Evolutionary conservation across 257 asterid species (phyloP).

Genomic region (Solanum pennellii): DNA sequence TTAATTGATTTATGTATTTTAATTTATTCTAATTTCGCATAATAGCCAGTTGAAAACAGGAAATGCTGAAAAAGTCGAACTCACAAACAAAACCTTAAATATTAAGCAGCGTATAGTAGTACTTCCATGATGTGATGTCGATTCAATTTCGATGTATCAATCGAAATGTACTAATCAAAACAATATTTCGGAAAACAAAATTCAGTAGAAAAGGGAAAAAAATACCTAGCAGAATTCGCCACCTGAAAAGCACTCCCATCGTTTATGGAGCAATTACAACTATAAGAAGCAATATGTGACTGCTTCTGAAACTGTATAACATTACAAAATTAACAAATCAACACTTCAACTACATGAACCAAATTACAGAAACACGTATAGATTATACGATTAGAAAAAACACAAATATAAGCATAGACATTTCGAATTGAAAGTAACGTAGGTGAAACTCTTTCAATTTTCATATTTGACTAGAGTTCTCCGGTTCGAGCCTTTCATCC

Average conservation of each 20-base stretch:
- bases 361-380: neutral
- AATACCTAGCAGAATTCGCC: slow-evolving; percentile 47
- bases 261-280: slow-evolving; percentile 6
- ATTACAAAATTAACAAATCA: neutral
- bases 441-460: neutral
- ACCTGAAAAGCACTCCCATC: slow-evolving; percentile 25
- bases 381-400: neutral
- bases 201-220: neutral
- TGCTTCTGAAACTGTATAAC: slow-evolving; percentile 16
- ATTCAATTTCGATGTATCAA: neutral
- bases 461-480: neutral
- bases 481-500: neutral
- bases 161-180: neutral
- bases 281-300: slow-evolving; percentile 15
- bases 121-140: neutral
- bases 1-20: neutral
- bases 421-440: neutral
- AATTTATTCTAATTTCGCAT: neutral
- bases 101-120: neutral
- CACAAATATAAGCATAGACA: neutral
- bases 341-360: neutral
- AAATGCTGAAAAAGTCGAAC: neutral
- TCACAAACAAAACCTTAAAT: neutral
- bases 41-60: neutral
- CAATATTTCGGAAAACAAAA: neutral